Base-by-base conservation (phyloP, 495 filamentous ascomycete genomes). In the Astrothelium macrocarpum region DNA sequence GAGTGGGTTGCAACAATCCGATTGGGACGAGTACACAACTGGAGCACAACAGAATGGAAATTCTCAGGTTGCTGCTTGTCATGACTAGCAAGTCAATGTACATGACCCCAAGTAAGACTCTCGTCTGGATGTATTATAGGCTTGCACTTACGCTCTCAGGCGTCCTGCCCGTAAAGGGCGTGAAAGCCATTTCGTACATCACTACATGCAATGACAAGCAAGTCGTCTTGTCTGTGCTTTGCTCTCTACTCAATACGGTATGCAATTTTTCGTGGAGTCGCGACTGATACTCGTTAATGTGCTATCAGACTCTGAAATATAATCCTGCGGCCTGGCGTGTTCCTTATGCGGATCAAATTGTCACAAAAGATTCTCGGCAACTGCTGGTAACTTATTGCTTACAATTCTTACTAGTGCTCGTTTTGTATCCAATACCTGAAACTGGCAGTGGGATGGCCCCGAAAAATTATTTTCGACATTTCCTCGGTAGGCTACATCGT, bases 221-320 rank as follows among this genome's bases (percentile, higher is more conserved):
- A 77, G 79, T 90, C 23, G 91, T 97, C 9, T 79, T 97, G 39
- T 95, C 90, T 1, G 75, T 91, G 2, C 78, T 99, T 12, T 97
- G 93, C 76, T 99, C 95, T 5, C 77, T 97, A 9, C 75, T 99
- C 45, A 99, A 99, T 70, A 97, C 95, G n/a, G 92, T 92, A 82
- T 69, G 87, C 78, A 32, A 14, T 32, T 36, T 32, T 34, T 31
- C 28, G 28, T 45, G 4, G 16, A 23, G n/a, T 39, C 3, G 28
- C 23, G 31, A 60, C 28, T 39, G 45, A 32, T 26, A 10, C 53
- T 42, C 23, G 43, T 1, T 65, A 29, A 28, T 53, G 2, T 28
- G 42, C 29, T 23, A 26, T 56, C 10, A 34, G 60, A 59, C 63
- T 60, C 82, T 99, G 67, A 97, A 96, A 72, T 99, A 96, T 76